These are phyloP conservation scores for Penicillium sp. DNA, from an alignment of 2,329 filamentous ascomycete genomes.

Conservation along the genomic window DNA sequence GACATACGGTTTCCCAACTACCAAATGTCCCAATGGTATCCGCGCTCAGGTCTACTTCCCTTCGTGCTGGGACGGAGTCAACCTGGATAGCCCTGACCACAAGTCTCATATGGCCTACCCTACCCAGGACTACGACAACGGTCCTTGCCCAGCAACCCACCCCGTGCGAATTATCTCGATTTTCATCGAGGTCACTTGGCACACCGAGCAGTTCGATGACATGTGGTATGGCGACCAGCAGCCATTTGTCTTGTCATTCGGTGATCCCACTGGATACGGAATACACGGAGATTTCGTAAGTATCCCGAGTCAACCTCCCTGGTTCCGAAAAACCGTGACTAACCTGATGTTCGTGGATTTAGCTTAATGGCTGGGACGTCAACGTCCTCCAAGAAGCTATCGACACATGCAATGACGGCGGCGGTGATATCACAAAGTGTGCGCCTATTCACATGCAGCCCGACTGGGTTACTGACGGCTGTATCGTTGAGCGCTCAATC, in stretches of 20 bases:
- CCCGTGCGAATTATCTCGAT: not conserved
- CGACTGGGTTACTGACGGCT: not conserved
- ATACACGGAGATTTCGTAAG: not conserved
- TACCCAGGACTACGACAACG: slow-evolving; percentile 13
- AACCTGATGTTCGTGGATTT: not conserved
- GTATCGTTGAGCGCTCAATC: not conserved
- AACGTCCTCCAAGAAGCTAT: not conserved
- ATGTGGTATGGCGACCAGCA: not conserved
- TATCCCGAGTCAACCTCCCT: not conserved
- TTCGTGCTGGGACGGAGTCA: slow-evolving; percentile 41
- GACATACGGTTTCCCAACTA: not conserved
- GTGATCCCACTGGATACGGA: not conserved
- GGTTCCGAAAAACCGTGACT: not conserved
- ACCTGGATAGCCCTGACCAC: slow-evolving; percentile 38
- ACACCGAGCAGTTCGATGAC: not conserved
- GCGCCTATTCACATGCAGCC: not conserved
- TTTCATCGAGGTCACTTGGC: not conserved
- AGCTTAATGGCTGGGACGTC: not conserved
- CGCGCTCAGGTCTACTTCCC: slow-evolving; percentile 41
- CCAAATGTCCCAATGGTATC: not conserved
- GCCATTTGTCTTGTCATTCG: not conserved
- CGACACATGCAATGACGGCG: not conserved
- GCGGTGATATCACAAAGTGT: not conserved
- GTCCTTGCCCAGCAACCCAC: not conserved
- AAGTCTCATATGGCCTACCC: slow-evolving; percentile 40